Evolutionary conservation across 176 grass and related monocot genomes (phyloP), one percentile per base, ranked within the genome.

Genomic region (Ensete glaucum): DNA sequence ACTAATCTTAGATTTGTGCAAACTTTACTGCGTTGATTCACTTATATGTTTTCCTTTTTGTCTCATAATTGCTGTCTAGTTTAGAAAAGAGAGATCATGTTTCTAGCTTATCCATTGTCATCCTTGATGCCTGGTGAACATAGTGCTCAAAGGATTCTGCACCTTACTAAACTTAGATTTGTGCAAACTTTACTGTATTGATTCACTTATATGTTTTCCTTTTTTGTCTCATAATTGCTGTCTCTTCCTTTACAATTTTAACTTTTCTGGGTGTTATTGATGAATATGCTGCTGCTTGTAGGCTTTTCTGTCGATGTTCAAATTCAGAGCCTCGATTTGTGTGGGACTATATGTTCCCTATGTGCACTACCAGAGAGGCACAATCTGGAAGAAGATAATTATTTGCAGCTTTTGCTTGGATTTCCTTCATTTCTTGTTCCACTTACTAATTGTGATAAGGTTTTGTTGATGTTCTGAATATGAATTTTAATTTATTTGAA

Each of bases 361-460:
- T 85, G 78, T 56, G 75, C 83, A 82, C 80, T 84, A 76, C 87
- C 90, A 82, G 90, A 97, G 81, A 80, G 68, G 54, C 85, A 62
- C 77, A 90, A 13, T 83, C 79, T 93, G 71, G 84, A 93, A 74
- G 90, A 89, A 78, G 89, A 73, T 81, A 78, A 82, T 68, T 74
- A 82, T 82, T 68, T 86, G 64, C 71, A 97, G 57, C 77, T 91
- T 88, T 81, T 97, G 56, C 52, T 82, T 78, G 84, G 86, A 9
- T 87, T 97, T 79, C 90, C 90, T 83, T 87, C 84, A 76, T 71
- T 93, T 75, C 85, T 97, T 58, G 76, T 85, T 72, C 88, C 90
- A 85, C 90, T 97, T 83, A 77, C 90, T 80, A 81, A 90, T 69
- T 51, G 79, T 79, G 85, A 91, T 26, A 97, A 85, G 90, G 94